These are phyloP conservation scores for Haberlea rhodopensis DNA, from an alignment of 257 asterid species.

Conservation along the genomic window DNA sequence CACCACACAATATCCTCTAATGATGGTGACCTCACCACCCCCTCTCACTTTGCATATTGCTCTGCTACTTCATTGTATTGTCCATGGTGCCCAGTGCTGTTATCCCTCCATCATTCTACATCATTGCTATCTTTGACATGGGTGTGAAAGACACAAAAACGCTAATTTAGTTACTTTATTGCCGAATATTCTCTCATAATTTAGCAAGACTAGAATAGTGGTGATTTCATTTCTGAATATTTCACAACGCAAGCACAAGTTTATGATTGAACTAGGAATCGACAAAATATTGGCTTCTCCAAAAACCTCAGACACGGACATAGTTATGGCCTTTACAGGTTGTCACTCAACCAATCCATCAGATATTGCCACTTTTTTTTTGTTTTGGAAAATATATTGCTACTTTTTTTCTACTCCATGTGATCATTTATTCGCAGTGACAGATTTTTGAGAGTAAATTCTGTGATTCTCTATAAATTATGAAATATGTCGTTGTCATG, in stretches of 20 bases:
- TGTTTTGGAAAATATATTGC: too few relatives aligned
- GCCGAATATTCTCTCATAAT: neutral
- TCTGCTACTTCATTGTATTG: neutral
- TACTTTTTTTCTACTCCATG: too few relatives aligned
- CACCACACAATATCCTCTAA: too few relatives aligned
- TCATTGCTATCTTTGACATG: neutral
- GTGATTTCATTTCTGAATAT: neutral
- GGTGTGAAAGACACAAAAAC: neutral
- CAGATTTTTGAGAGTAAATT: too few relatives aligned
- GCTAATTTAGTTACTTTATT: neutral
- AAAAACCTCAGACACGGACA: neutral
- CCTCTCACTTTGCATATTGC: neutral
- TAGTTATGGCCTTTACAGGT: neutral
- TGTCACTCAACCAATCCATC: neutral
- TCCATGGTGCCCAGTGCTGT: too few relatives aligned
- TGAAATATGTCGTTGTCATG: neutral
- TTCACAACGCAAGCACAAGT: neutral
- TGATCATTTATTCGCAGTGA: too few relatives aligned
- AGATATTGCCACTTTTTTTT: neutral
- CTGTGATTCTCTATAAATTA: neutral
- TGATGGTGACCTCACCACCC: too few relatives aligned
- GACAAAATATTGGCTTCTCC: neutral
- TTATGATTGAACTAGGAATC: neutral
- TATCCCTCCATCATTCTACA: too few relatives aligned
- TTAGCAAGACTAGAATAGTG: neutral